A percentile compares a stretch with the other conserved stretches of the same genome.
These are phyloP conservation scores for Plasmodium adleri DNA, from an alignment of 169 alveolate genomes.

Conservation along the genomic window DNA sequence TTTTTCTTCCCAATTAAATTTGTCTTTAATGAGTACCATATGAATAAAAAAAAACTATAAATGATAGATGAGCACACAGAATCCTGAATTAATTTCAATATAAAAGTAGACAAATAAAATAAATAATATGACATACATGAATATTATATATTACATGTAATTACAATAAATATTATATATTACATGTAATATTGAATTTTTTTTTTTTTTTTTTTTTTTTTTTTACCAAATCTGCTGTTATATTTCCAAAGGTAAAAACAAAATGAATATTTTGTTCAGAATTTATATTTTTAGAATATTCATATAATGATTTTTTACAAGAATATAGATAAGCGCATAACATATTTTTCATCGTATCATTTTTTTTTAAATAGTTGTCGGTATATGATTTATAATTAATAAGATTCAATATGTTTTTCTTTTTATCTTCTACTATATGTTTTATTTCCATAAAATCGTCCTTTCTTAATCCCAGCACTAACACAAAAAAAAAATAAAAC, in stretches of 20 bases:
- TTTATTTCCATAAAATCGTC: conserved; percentile 58
- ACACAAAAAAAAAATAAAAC: background rate
- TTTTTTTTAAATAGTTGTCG: conserved; percentile 32
- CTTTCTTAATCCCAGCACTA: conserved; percentile 40
- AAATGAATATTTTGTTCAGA: conserved; percentile 22
- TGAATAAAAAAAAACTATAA: conserved; percentile 66
- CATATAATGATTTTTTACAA: conserved; percentile 43
- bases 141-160: background rate
- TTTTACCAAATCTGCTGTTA: conserved; percentile 74
- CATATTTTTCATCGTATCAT: conserved; percentile 25
- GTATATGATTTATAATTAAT: conserved; percentile 42
- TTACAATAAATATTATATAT: background rate
- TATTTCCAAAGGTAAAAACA: conserved; percentile 72
- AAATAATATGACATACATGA: background rate
- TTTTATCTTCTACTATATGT: conserved; percentile 40
- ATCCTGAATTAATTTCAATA: conserved; percentile 26
- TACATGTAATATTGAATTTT: no score
- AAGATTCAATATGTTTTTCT: conserved; percentile 45
- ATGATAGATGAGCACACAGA: conserved; percentile 72
- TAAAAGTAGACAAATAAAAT: background rate
- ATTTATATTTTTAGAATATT: conserved; percentile 35
- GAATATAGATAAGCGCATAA: conserved; percentile 62
- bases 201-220: conserved; percentile 17
- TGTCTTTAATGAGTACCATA: conserved; percentile 65
- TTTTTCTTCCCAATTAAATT: conserved; percentile 20